A percentile compares a stretch with the other conserved stretches of the same genome.
Conservation (phyloP, 177 flowering plant genomes). For the Tripterygium wilfordii region DNA sequence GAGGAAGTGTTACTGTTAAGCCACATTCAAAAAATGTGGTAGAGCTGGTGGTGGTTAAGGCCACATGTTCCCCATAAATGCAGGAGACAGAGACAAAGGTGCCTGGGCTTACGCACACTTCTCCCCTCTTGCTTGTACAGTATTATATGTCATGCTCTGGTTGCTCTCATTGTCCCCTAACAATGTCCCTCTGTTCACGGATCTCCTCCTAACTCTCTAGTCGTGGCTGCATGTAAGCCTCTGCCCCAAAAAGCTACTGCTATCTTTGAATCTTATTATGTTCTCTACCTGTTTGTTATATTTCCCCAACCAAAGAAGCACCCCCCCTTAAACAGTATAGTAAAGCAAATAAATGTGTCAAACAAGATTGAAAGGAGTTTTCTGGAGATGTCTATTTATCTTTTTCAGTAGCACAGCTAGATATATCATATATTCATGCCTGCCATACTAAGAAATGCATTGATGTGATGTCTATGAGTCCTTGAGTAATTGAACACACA, state of each 20-base stretch:
- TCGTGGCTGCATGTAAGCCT: conserved; percentile 17
- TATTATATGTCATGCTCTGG: conserved; percentile 18
- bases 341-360: no score
- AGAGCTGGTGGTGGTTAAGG: conserved; percentile 15
- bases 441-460: no score
- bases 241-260: background rate
- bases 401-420: no score
- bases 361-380: no score
- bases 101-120: background rate
- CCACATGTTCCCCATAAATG: conserved; percentile 25
- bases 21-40: background rate
- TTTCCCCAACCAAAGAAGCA: background rate
- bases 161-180: conserved; percentile 18
- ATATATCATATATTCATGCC: no score
- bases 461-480: no score
- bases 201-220: conserved; percentile 7
- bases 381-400: no score
- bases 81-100: conserved; percentile 12
- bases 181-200: conserved; percentile 7
- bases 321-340: no score
- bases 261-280: background rate
- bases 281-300: background rate
- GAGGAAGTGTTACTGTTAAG: no score
- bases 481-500: no score
- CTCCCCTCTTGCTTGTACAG: conserved; percentile 11